phyloP scores from a whole-genome alignment of 371 early-diverging fungal species.

The Haplosporangium sp. region DNA sequence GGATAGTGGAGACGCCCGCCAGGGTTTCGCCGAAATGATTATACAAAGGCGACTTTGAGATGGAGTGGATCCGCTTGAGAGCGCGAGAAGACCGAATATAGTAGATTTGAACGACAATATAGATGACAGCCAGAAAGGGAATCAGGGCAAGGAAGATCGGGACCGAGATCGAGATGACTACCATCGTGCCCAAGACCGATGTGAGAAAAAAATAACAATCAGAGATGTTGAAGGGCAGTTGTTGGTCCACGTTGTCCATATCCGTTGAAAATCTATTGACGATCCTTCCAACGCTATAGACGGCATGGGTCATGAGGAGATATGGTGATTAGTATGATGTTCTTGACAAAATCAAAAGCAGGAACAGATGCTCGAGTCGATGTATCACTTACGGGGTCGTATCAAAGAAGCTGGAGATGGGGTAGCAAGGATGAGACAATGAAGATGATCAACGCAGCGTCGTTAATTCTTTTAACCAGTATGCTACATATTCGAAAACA shows the following conservation, averaged over 20 bases:
- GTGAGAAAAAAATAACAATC: conserved; percentile 28
- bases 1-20: conserved; percentile 83
- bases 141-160: conserved; percentile 71
- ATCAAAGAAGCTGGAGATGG: conserved; percentile 79
- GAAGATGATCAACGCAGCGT: conserved; percentile 68
- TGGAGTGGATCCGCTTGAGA: conserved; percentile 84
- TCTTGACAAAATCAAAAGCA: not conserved
- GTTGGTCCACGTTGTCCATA: conserved; percentile 79
- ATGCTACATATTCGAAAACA: not conserved
- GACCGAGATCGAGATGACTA: conserved; percentile 71
- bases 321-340: not conserved
- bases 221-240: conserved; percentile 50
- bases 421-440: conserved; percentile 55
- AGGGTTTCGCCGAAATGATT: conserved; percentile 86
- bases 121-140: conserved; percentile 67
- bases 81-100: conserved; percentile 80
- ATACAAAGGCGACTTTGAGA: conserved; percentile 85
- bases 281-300: conserved; percentile 77
- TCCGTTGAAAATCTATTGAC: conserved; percentile 92
- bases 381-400: conserved; percentile 79
- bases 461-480: conserved; percentile 59
- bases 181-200: conserved; percentile 60
- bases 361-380: too few relatives aligned
- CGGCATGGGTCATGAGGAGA: conserved; percentile 1
- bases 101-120: conserved; percentile 71